A percentile compares a stretch with the other conserved stretches of the same genome.
Evolutionary conservation across 129 eudicot genomes (phyloP).

Genomic region (Flaveria robusta): DNA sequence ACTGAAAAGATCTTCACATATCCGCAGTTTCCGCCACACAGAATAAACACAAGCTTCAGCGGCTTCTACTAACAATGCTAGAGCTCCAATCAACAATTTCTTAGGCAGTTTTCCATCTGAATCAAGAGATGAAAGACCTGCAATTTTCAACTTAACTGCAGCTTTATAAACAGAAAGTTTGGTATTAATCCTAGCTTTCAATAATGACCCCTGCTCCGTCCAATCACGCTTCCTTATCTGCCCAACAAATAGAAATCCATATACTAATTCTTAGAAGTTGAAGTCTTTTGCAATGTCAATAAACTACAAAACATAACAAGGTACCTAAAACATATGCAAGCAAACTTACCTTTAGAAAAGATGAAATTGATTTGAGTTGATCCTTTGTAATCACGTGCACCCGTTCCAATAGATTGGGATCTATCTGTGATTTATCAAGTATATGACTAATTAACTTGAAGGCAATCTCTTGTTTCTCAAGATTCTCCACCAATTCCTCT

Average conservation of each 20-base stretch:
- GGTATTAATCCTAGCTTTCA: constrained; percentile 69
- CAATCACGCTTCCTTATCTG: constrained; percentile 96
- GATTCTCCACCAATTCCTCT: constrained; percentile 72
- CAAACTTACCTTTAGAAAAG: constrained; percentile 71
- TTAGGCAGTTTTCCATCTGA: constrained; percentile 80
- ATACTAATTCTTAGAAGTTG: constrained; percentile 7
- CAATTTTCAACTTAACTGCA: constrained; percentile 58
- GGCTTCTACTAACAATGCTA: constrained; percentile 81
- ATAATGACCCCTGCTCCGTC: constrained; percentile 73
- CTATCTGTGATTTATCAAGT: constrained; percentile 54
- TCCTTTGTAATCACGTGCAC: constrained; percentile 65
- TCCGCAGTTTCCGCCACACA: constrained; percentile 86
- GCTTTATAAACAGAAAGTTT: constrained; percentile 85
- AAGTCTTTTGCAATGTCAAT: constrained; percentile 17
- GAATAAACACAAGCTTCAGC: constrained; percentile 84
- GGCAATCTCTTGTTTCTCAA: constrained; percentile 81
- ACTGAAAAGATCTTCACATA: constrained; percentile 92
- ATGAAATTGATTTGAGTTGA: constrained; percentile 68
- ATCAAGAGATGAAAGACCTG: constrained; percentile 62
- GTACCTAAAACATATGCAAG: constrained; percentile 1
- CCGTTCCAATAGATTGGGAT: constrained; percentile 67
- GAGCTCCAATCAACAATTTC: constrained; percentile 70
- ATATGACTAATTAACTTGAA: constrained; percentile 63
- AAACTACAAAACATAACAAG: constrained; percentile 17
- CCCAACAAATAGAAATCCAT: constrained; percentile 38